Evolutionary conservation across 1,284 basidiomycete genomes (phyloP), one percentile per base, ranked within the genome.

Genomic region (Cutaneotrichosporon cutaneum): DNA sequence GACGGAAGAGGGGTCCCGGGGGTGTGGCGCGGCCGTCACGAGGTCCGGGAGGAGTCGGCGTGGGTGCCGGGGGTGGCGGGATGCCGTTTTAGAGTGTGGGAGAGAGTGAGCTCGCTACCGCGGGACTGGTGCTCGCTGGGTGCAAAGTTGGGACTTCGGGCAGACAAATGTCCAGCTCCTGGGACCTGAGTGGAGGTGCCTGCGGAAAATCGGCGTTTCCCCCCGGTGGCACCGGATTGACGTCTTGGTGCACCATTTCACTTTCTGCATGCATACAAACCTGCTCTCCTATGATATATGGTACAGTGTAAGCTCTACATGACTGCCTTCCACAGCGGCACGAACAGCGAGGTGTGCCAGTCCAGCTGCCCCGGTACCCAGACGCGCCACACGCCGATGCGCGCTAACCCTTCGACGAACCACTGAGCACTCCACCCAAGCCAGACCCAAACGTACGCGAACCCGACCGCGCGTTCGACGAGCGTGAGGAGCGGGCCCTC

Each of bases 401-500:
- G 63, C 13, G 68, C 61, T 62, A 72, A 54, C 10, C 73, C 74
- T 16, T 70, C 62, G 2, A 78, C 73, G 36, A 72, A 76, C 61
- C 61, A 74, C 14, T 66, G 58, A 0, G 76, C 75, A 8, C 71
- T 72, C 71, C 69, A 73, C 0, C 77, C 75, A 9, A 78, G 62
- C 70, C 70, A 77, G 21, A 69, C 56, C 76, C 76, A 78, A 2
- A 72, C 75, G 70, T 69, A 73, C 0, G 66, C 63, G 56, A 76
- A 76, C 0, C 73, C 74, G 6, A 75, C 39, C 1, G 64, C 21
- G 26, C 75, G 36, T 61, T 78, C 77, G 3, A 39, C 14, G 11
- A 54, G 35, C 33, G 35, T 26, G 21, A 54, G 33, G 21, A 66
- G 16, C 9, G 67, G 61, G 62, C 66, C 70, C 21, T 42, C 58